Conservation (phyloP, 441 rosid genomes). For the Omphalea diandra region DNA sequence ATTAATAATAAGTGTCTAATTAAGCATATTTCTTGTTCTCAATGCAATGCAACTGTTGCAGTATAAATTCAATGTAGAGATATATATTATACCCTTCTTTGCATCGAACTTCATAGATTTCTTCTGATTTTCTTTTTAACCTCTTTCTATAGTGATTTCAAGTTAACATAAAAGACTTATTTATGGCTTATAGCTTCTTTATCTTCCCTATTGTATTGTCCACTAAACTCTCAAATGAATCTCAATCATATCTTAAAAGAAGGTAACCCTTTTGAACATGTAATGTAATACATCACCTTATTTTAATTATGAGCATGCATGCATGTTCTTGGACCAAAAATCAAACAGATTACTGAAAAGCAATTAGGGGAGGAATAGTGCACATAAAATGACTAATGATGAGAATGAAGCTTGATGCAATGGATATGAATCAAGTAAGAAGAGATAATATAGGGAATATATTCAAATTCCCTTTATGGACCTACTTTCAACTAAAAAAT, state of each 20-base stretch:
- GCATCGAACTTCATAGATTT: conserved; percentile 8
- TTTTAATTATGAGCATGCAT: no score
- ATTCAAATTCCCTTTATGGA: not conserved
- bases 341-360: no score
- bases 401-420: not conserved
- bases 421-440: not conserved
- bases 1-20: not conserved
- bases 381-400: no score
- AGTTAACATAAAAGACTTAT: no score
- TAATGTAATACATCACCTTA: not conserved
- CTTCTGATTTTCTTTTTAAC: conserved; percentile 4
- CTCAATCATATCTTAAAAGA: conserved; percentile 4
- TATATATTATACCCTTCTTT: conserved; percentile 4
- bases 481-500: not conserved
- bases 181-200: not conserved
- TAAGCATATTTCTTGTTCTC: not conserved
- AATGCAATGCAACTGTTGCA: not conserved
- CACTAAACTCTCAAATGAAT: not conserved
- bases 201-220: not conserved
- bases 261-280: not conserved
- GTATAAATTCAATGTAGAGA: not conserved
- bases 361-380: no score
- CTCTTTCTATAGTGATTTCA: not conserved
- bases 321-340: no score
- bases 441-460: not conserved